Evolutionary conservation across 306 rosid genomes (phyloP), one percentile per base, ranked within the genome.

Genomic region (Begonia loranthoides): DNA sequence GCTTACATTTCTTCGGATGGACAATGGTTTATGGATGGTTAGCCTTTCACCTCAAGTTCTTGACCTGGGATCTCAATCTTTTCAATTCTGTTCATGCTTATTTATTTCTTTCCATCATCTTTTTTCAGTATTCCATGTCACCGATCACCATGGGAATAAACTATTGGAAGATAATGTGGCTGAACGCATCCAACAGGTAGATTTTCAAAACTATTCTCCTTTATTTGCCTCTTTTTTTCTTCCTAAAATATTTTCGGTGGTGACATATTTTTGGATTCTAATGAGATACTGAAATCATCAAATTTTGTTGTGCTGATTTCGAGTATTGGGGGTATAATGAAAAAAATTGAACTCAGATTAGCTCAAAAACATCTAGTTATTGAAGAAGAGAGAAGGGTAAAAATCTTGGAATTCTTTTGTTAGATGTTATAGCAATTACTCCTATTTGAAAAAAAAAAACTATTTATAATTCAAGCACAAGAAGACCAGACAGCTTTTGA

Each of bases 21-120:
- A 38, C 94, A 69, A 63, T 90, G 99, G 99, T 86, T 90, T 74
- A 90, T 90, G 99, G 99, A 90, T 76, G 99, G 99, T 90, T 48
- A 56, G 69, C 15, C 67, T 50, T 63, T 53, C 62, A 17, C 21
- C 55, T 21, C n/a, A 19, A 15, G 21, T n/a, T 49, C 17, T 10
- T 43, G 4, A 43, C 4, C 15, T 43, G n/a, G 15, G 10, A n/a
- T 49, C 10, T 4, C 52, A 14, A n/a, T 4, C 9, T 7, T 28
- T 28, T 28, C 36, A 8, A 19, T 28, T 28, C 36, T 28, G 36
- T 28, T 28, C 36, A 28, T 28, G 36, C 36, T 28, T 16, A 40
- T 52, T 40, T 44, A 15, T 60, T 60, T 41, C 56, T 63, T 49
- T 21, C 33, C 4, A 13, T 58, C 58, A n/a, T 70, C 46, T 33